A percentile compares a stretch with the other conserved stretches of the same genome.
phyloP scores from a whole-genome alignment of 805 yeast species.

The Kluyveromyces siamensis region DNA sequence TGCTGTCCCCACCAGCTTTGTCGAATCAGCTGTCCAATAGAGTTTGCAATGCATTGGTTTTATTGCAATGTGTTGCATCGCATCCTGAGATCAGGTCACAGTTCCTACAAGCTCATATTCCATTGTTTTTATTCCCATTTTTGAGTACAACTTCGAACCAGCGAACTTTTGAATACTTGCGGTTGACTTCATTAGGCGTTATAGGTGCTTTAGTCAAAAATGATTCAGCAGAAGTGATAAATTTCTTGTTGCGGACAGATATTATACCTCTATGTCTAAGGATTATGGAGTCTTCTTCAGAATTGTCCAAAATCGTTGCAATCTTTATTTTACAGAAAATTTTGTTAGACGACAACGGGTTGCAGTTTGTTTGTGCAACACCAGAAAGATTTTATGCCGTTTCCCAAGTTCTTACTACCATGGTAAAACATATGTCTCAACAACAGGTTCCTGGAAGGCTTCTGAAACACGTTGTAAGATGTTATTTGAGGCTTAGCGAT shows the following conservation, averaged over 20 bases:
- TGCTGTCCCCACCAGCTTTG: slow-evolving; percentile 76
- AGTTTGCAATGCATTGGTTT: slow-evolving; percentile 91
- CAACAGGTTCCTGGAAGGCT: slow-evolving; percentile 69
- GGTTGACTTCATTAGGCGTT: slow-evolving; percentile 90
- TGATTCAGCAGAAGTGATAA: slow-evolving; percentile 91
- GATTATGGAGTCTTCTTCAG: slow-evolving; percentile 93
- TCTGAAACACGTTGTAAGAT: slow-evolving; percentile 86
- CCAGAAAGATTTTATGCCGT: slow-evolving; percentile 93
- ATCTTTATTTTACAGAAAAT: slow-evolving; percentile 93
- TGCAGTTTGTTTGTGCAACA: slow-evolving; percentile 88
- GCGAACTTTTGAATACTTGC: slow-evolving; percentile 85
- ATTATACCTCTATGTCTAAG: slow-evolving; percentile 90
- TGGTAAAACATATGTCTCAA: slow-evolving; percentile 78
- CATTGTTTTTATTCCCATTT: slow-evolving; percentile 87
- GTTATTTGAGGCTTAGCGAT: slow-evolving; percentile 84
- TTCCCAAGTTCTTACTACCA: slow-evolving; percentile 71
- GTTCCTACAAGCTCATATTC: slow-evolving; percentile 84
- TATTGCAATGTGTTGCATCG: slow-evolving; percentile 93
- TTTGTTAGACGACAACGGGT: slow-evolving; percentile 82
- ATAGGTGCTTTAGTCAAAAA: slow-evolving; percentile 95
- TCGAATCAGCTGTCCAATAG: slow-evolving; percentile 83
- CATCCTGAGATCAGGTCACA: slow-evolving; percentile 82
- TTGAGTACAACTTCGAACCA: slow-evolving; percentile 86
- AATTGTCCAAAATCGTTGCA: slow-evolving; percentile 91
- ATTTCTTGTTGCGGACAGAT: slow-evolving; percentile 86